Evolutionary conservation across 176 grass and related monocot genomes (phyloP), one percentile per base, ranked within the genome.

Genomic region (Cenchrus purpureus): DNA sequence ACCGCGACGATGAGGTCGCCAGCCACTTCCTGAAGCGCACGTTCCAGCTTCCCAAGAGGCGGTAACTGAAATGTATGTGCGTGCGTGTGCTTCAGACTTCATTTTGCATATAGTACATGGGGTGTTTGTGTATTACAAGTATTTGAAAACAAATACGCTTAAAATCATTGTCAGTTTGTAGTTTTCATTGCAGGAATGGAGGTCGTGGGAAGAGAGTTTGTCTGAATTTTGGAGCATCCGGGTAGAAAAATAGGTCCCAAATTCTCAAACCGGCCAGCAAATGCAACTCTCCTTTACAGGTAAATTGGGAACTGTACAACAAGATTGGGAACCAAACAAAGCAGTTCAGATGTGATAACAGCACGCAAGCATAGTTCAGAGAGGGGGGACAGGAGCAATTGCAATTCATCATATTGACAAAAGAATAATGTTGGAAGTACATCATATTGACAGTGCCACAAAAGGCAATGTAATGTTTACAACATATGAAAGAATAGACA

Each of bases 11-110:
- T 37, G 82, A 88, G 31, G 62, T 82, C 48, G 90, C 90, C 14
- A 95, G 84, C 82, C 51, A 83, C 34, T 95, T 92, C 79, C 59
- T 95, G 68, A 95, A 95, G 74, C 79, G 89, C 50, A 72, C 92
- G 14, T 91, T 91, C 54, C 86, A 94, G 64, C 89, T 94, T 9
- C 86, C 92, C 71, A 94, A 86, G 86, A 77, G 89, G 83, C 64
- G 89, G 80, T 91, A 81, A 90, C 63, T n/a, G 32, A 32, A 32
- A 32, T 32, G 45, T 9, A 40, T 40, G 29, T 16, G 52, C 55
- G 42, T 72, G 69, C 37, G 37, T 73, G 53, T 50, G 49, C 44
- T 73, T 43, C 66, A 50, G 19, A 48, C 71, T 70, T 80, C 63
- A 66, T 52, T 82, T 59, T 67, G 73, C 29, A 72, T 43, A 74